A percentile compares a stretch with the other conserved stretches of the same genome.
Evolutionary conservation across 2,329 filamentous ascomycete species (phyloP).

Genomic region (Gremmenia infestans): DNA sequence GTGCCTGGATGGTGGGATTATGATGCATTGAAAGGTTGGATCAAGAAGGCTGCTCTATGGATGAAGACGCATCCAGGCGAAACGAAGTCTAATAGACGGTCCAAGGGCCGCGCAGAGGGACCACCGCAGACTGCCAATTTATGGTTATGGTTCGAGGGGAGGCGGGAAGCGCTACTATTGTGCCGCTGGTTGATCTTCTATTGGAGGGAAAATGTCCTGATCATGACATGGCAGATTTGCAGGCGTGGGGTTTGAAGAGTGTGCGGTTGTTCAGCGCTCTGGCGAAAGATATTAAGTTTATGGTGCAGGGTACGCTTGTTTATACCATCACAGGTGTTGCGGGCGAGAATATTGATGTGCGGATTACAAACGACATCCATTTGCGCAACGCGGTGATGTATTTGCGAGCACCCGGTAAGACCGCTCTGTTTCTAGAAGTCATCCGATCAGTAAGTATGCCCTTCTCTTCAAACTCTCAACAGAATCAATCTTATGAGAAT

Average conservation of each 20-base stretch:
- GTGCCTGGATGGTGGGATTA: not conserved
- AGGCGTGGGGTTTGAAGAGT: not conserved
- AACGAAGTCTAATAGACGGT: not conserved
- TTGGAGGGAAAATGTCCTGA: not conserved
- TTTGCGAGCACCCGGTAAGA: not conserved
- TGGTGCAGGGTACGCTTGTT: not conserved
- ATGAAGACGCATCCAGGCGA: not conserved
- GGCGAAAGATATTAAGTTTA: not conserved
- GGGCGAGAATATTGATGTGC: not conserved
- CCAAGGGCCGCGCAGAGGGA: not conserved
- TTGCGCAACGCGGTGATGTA: conserved; percentile 2
- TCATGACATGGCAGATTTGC: not conserved
- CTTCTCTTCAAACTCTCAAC: not conserved
- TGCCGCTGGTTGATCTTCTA: not conserved
- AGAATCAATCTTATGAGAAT: not conserved
- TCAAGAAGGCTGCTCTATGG: not conserved
- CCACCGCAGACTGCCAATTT: not conserved
- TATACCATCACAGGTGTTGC: not conserved
- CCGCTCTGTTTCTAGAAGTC: not conserved
- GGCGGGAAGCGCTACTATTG: not conserved
- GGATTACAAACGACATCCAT: not conserved
- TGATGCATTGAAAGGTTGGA: not conserved
- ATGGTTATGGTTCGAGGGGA: not conserved
- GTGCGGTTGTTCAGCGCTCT: not conserved
- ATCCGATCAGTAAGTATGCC: not conserved